Percentiles rank a stretch among this genome's conserved stretches.
These are phyloP conservation scores for Mycena haematopus DNA, from an alignment of 768 basidiomycete genomes.

Conservation along the genomic window DNA sequence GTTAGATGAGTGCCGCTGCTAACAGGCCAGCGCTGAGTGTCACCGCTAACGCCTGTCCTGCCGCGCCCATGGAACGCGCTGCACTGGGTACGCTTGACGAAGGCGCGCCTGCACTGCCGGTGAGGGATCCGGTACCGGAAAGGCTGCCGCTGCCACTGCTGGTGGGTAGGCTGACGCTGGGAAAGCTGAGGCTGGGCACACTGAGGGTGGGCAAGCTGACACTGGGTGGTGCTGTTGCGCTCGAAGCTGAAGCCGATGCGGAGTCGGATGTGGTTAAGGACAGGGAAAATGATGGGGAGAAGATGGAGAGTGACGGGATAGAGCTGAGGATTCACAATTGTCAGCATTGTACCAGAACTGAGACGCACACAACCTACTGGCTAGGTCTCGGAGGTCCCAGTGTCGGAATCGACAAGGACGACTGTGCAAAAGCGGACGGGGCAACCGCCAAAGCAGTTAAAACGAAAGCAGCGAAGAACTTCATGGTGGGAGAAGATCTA, in stretches of 20 bases:
- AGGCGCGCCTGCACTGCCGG: background rate
- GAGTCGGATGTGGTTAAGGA: background rate
- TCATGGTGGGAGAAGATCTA: conserved; percentile 4
- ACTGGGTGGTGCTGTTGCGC: conserved; percentile 9
- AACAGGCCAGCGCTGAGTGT: conserved; percentile 19
- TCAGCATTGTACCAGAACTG: background rate
- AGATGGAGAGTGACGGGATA: conserved; percentile 11
- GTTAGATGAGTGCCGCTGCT: conserved; percentile 17
- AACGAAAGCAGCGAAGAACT: conserved; percentile 6
- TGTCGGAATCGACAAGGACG: conserved; percentile 3
- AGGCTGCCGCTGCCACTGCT: background rate
- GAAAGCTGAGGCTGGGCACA: background rate
- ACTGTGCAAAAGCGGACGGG: background rate
- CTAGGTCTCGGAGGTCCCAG: conserved; percentile 2
- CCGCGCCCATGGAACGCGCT: background rate
- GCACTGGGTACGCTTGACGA: background rate
- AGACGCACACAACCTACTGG: background rate
- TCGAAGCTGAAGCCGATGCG: background rate
- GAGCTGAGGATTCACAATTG: background rate
- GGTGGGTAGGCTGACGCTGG: background rate
- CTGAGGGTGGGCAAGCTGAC: background rate
- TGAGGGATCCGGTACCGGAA: background rate
- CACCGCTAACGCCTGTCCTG: conserved; percentile 3
- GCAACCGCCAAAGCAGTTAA: background rate
- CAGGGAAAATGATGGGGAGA: background rate